Evolutionary conservation across 2,329 filamentous ascomycete genomes (phyloP), one percentile per base, ranked within the genome.

Genomic region (Verticillium zaregamsianum): DNA sequence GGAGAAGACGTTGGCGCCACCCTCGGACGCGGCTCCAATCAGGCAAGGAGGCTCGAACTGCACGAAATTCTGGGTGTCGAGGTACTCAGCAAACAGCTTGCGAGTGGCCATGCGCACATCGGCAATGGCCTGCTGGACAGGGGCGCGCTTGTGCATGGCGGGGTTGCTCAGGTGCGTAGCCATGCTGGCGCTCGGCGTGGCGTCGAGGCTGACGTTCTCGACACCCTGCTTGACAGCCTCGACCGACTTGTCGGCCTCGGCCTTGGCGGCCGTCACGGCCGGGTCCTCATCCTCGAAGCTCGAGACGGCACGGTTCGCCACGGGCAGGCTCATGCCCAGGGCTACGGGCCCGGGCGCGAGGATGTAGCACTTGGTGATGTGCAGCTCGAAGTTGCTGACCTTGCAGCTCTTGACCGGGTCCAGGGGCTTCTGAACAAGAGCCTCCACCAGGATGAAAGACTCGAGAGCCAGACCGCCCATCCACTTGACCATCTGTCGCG

Each of bases 401-500:
- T 87, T 88, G 62, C 91, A 91, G 71, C 91, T 95, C 79, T 96
- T 95, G 74, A 98, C 90, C 3, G 92, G 90, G 72, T 96, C 92
- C 25, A 90, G 84, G 0, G 93, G 91, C 78, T 90, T 90, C 81
- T 93, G 86, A 59, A 98, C 89, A 35, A 83, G 79, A 67, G 90
- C 95, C 71, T 96, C 91, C 63, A 97, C 88, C 49, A 88, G 80
- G 31, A 97, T 88, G 68, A 90, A 93, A 68, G 90, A 92, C 81
- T 97, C 94, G 55, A 89, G 82, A 71, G 86, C 90, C 67, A 97
- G 78, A 54, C 80, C 84, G 57, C 86, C 86, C 58, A 90, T 87
- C 86, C 91, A 98, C 80, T 98, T 98, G 73, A 97, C 91, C 94
- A 98, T 98, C 77, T 91, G 92, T 74, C 88, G 89, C 65, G 86